These are phyloP conservation scores for Calycina herbarum DNA, from an alignment of 2,329 filamentous ascomycete species.

Conservation along the genomic window DNA sequence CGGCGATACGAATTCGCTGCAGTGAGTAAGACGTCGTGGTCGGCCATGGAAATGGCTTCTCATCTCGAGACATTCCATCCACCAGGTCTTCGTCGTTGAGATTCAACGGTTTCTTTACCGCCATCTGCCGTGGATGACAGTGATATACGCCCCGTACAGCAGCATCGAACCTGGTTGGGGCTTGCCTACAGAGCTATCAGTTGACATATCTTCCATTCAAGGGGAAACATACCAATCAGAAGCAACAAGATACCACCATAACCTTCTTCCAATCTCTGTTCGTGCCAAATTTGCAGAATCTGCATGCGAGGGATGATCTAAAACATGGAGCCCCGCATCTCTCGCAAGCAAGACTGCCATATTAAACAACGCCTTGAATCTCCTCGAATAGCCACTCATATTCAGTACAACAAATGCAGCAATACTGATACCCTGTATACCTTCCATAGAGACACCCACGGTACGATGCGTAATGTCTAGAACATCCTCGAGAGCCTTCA, in stretches of 20 bases:
- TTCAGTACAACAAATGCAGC: not conserved
- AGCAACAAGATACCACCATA: conserved; percentile 43
- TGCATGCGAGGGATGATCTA: conserved; percentile 12
- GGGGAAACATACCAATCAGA: conserved; percentile 38
- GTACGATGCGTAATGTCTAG: conserved; percentile 36
- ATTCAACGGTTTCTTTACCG: conserved; percentile 39
- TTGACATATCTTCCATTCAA: not conserved
- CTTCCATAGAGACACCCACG: conserved; percentile 35
- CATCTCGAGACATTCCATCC: conserved; percentile 31
- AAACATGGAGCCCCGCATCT: not conserved
- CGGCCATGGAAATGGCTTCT: conserved; percentile 25
- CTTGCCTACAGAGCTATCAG: not conserved
- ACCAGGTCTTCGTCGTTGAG: conserved; percentile 39
- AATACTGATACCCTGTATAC: conserved; percentile 10
- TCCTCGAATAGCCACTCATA: not conserved
- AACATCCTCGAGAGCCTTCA: conserved; percentile 37
- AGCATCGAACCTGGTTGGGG: conserved; percentile 29
- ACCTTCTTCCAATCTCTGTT: conserved; percentile 39
- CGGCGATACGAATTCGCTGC: conserved; percentile 39
- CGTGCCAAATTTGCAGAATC: conserved; percentile 23
- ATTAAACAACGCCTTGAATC: not conserved
- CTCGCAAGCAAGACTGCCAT: not conserved
- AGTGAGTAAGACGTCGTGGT: conserved; percentile 43
- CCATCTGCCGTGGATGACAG: conserved; percentile 40
- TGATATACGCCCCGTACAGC: conserved; percentile 39